phyloP scores from a whole-genome alignment of 1,139 yeast genomes.

The Taphrina betulina region DNA sequence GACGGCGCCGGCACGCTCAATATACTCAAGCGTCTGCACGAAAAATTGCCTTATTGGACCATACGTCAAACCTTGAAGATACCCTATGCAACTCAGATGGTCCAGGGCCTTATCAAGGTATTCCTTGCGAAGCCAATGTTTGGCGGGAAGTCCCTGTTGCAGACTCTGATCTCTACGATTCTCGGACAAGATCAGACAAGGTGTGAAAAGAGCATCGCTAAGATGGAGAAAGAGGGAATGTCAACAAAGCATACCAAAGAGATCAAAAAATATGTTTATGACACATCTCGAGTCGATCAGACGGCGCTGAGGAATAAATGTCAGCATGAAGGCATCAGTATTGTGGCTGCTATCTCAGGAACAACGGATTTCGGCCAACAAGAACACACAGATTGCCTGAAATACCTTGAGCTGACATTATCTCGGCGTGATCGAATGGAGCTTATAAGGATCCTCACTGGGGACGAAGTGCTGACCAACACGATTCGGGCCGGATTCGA shows the following conservation, averaged over 20 bases:
- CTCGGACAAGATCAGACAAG: conserved; percentile 30
- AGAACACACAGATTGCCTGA: conserved; percentile 15
- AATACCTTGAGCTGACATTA: conserved; percentile 21
- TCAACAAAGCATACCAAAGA: neutral
- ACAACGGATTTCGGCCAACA: neutral
- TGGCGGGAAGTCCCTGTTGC: conserved; percentile 30
- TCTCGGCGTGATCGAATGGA: conserved; percentile 32
- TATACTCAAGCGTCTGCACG: conserved; percentile 29
- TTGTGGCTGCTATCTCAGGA: conserved; percentile 20
- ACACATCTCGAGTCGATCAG: conserved; percentile 26
- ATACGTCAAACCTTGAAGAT: conserved; percentile 33
- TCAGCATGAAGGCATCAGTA: conserved; percentile 9
- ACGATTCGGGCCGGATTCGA: conserved; percentile 27
- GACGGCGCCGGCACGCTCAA: conserved; percentile 27
- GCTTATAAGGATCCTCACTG: conserved; percentile 31
- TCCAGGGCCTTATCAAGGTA: conserved; percentile 30
- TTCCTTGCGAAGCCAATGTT: conserved; percentile 32
- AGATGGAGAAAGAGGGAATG: conserved; percentile 10
- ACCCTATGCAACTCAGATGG: conserved; percentile 32
- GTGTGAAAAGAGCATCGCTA: conserved; percentile 23
- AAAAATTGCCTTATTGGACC: conserved; percentile 32
- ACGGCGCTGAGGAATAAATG: conserved; percentile 17
- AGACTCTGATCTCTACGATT: conserved; percentile 21
- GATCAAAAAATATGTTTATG: conserved; percentile 14
- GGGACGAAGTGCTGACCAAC: conserved; percentile 28